phyloP scores from a whole-genome alignment of 495 filamentous ascomycete species.

The Baudoinia panamericana region DNA sequence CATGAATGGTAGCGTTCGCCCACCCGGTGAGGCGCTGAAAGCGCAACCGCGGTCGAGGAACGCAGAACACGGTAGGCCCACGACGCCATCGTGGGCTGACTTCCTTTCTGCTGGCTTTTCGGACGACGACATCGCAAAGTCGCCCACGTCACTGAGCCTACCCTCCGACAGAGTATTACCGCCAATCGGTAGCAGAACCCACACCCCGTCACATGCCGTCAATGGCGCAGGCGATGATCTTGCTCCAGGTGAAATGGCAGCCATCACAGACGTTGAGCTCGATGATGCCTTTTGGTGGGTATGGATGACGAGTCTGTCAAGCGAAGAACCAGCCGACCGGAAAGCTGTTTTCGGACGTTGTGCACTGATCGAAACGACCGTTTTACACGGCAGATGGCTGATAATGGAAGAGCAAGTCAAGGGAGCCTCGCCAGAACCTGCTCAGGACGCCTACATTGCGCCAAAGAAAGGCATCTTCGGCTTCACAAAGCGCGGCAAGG shows the following conservation, averaged over 20 bases:
- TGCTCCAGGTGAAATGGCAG: conserved; percentile 87
- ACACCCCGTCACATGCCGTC: conserved; percentile 7
- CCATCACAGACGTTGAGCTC: conserved; percentile 70
- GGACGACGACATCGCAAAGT: conserved; percentile 47
- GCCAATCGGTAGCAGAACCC: conserved; percentile 44
- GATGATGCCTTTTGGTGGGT: conserved; percentile 99
- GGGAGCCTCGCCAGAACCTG: conserved; percentile 75
- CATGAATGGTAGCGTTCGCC: conserved; percentile 10
- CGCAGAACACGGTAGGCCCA: conserved; percentile 62
- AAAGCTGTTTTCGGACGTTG: conserved; percentile 93
- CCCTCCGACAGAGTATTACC: conserved; percentile 86
- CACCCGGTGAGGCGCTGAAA: conserved; percentile 35
- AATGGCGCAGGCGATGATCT: conserved; percentile 43
- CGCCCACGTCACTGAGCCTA: conserved; percentile 50
- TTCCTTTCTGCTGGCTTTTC: conserved; percentile 88
- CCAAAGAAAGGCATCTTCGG: conserved; percentile 77
- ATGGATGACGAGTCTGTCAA: conserved; percentile 93
- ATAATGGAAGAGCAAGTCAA: conserved; percentile 94
- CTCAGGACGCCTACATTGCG: conserved; percentile 72
- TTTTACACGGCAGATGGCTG: conserved; percentile 73
- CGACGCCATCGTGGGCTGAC: conserved; percentile 94
- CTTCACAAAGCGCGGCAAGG: conserved; percentile 56
- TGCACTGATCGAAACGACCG: conserved; percentile 76
- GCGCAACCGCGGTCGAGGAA: conserved; percentile 48
- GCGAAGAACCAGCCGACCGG: conserved; percentile 67